Evolutionary conservation across 768 basidiomycete species (phyloP).

Genomic region (Russula dissimulans): DNA sequence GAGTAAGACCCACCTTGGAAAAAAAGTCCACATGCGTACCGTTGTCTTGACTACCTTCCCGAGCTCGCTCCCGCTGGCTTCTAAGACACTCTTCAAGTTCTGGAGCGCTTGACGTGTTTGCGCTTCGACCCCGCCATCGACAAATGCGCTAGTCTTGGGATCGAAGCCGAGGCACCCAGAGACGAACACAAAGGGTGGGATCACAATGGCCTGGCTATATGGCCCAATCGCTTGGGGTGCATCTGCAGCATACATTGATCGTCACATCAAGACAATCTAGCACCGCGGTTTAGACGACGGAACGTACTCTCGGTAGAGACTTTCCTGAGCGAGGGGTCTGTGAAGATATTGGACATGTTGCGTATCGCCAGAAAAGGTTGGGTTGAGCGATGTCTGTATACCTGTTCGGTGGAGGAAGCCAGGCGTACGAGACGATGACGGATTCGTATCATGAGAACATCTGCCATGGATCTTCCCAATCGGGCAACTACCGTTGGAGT

Average conservation of each 20-base stretch:
- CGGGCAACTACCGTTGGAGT: too few species aligned
- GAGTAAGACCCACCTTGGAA: background rate
- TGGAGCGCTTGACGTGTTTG: constrained; percentile 79
- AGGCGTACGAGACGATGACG: background rate
- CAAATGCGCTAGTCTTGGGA: constrained; percentile 60
- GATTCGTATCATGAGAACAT: background rate
- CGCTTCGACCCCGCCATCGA: constrained; percentile 63
- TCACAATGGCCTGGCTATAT: constrained; percentile 81
- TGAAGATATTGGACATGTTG: constrained; percentile 25
- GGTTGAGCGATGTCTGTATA: background rate
- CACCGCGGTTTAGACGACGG: background rate
- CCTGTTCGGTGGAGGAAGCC: background rate
- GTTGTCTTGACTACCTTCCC: constrained; percentile 88
- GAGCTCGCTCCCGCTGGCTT: constrained; percentile 70
- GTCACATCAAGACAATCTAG: background rate
- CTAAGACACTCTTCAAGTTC: constrained; percentile 77
- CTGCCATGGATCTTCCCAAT: too few species aligned
- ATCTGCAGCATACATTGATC: constrained; percentile 32
- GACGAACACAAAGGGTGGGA: constrained; percentile 76
- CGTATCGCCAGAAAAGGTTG: background rate
- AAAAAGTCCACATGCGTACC: constrained; percentile 35
- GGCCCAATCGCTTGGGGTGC: constrained; percentile 78
- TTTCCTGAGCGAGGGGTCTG: constrained; percentile 29
- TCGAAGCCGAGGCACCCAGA: constrained; percentile 86
- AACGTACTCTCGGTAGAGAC: constrained; percentile 28